Evolutionary conservation across 2,329 filamentous ascomycete genomes (phyloP).

Genomic region (Cytospora piceae): DNA sequence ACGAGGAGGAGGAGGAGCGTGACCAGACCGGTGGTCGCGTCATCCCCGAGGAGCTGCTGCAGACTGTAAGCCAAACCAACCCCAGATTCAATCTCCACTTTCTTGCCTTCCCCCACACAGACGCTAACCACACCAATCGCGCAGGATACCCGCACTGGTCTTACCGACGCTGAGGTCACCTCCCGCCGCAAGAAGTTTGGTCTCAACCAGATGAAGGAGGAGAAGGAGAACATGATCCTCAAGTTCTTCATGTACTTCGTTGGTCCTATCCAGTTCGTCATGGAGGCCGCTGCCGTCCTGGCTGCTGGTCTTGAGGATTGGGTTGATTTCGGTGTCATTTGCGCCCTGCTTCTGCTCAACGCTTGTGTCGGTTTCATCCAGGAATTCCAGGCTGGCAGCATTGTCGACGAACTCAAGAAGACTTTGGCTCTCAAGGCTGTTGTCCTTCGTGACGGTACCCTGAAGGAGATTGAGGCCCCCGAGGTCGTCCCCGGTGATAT

Average conservation of each 20-base stretch:
- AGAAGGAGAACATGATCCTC: conserved; percentile 81
- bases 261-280: conserved; percentile 90
- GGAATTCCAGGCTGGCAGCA: conserved; percentile 87
- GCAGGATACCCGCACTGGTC: conserved; percentile 45
- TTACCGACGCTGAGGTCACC: conserved; percentile 71
- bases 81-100: conserved; percentile 37
- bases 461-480: conserved; percentile 79
- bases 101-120: neutral
- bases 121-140: conserved; percentile 13
- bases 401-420: conserved; percentile 90
- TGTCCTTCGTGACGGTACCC: conserved; percentile 78
- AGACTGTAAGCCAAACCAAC: conserved; percentile 55
- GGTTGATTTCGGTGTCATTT: conserved; percentile 94
- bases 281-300: conserved; percentile 58
- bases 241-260: conserved; percentile 86
- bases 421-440: conserved; percentile 86
- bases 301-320: conserved; percentile 85
- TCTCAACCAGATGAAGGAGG: conserved; percentile 88
- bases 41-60: conserved; percentile 74
- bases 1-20: conserved; percentile 56
- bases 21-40: conserved; percentile 57
- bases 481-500: conserved; percentile 91
- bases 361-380: conserved; percentile 85
- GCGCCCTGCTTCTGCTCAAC: conserved; percentile 80
- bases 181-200: conserved; percentile 72